phyloP scores from a whole-genome alignment of 1,139 yeast genomes.

The Taiozyma sp. region DNA sequence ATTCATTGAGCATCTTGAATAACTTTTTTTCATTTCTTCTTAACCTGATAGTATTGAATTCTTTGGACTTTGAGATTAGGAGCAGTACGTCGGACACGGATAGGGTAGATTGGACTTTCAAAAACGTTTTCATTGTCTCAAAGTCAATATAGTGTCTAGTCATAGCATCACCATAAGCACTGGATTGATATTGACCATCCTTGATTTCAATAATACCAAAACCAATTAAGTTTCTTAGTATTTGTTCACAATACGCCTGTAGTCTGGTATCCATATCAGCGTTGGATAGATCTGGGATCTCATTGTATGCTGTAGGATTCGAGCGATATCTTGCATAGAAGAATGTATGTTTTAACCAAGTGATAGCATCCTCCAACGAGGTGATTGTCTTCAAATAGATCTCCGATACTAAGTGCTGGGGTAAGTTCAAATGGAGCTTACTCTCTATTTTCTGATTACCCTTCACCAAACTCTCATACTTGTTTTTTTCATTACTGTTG shows the following conservation, averaged over 20 bases:
- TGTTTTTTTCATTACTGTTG: constrained; percentile 28
- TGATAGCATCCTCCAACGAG: constrained; percentile 35
- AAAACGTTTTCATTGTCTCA: constrained; percentile 35
- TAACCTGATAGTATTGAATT: constrained; percentile 35
- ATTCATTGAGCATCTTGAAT: constrained; percentile 36
- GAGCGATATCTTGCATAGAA: constrained; percentile 40
- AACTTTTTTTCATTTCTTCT: constrained; percentile 41
- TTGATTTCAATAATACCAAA: constrained; percentile 26
- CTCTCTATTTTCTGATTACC: constrained; percentile 48
- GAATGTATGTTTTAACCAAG: constrained; percentile 49
- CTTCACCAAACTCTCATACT: constrained; percentile 38
- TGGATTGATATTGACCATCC: constrained; percentile 24
- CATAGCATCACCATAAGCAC: constrained; percentile 42
- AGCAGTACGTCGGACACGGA: constrained; percentile 26
- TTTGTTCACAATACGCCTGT: constrained; percentile 27
- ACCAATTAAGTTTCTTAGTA: constrained; percentile 27
- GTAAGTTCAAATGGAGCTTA: constrained; percentile 37
- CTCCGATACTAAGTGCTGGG: constrained; percentile 48
- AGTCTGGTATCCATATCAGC: constrained; percentile 27
- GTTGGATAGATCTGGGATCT: constrained; percentile 18
- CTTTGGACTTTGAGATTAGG: constrained; percentile 32
- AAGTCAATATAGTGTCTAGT: constrained; percentile 40
- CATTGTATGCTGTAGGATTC: constrained; percentile 36
- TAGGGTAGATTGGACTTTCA: constrained; percentile 17
- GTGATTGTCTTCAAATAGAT: constrained; percentile 39